Evolutionary conservation across 2,329 filamentous ascomycete species (phyloP).

Genomic region (Didymella sp.): DNA sequence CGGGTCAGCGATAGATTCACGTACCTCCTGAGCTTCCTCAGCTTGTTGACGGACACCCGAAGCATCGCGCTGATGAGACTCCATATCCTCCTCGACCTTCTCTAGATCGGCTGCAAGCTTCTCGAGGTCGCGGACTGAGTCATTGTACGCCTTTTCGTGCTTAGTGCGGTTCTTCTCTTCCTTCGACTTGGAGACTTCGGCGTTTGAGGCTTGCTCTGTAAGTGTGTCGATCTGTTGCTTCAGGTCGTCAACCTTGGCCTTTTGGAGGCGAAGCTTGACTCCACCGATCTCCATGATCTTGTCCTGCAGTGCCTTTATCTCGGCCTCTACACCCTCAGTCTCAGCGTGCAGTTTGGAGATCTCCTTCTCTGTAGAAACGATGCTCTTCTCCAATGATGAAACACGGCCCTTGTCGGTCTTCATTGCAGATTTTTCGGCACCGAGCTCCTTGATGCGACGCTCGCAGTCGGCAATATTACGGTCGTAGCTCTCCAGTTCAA

Average conservation of each 20-base stretch:
- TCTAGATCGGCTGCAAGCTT: slow-evolving; percentile 75
- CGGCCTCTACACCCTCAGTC: slow-evolving; percentile 87
- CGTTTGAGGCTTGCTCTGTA: slow-evolving; percentile 80
- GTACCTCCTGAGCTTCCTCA: slow-evolving; percentile 77
- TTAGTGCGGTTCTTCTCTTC: slow-evolving; percentile 91
- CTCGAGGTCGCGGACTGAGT: slow-evolving; percentile 80
- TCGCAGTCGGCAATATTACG: slow-evolving; percentile 84
- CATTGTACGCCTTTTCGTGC: slow-evolving; percentile 80
- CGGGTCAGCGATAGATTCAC: slow-evolving; percentile 5
- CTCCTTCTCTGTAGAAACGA: slow-evolving; percentile 76
- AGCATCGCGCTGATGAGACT: slow-evolving; percentile 76
- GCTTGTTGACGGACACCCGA: slow-evolving; percentile 75
- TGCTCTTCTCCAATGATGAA: slow-evolving; percentile 76
- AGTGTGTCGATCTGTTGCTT: slow-evolving; percentile 85
- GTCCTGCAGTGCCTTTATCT: slow-evolving; percentile 91
- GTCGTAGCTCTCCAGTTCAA: slow-evolving; percentile 87
- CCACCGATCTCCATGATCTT: slow-evolving; percentile 99
- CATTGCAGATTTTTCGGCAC: slow-evolving; percentile 79
- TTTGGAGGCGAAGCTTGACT: slow-evolving; percentile 87
- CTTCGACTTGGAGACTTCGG: slow-evolving; percentile 88
- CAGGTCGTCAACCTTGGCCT: slow-evolving; percentile 82
- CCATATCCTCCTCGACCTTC: slow-evolving; percentile 78
- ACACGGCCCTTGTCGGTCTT: slow-evolving; percentile 80
- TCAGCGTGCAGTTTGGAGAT: slow-evolving; percentile 81
- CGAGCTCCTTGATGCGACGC: slow-evolving; percentile 83